Conservation (phyloP, 116 monocot species). For the Cymodocea nodosa region DNA sequence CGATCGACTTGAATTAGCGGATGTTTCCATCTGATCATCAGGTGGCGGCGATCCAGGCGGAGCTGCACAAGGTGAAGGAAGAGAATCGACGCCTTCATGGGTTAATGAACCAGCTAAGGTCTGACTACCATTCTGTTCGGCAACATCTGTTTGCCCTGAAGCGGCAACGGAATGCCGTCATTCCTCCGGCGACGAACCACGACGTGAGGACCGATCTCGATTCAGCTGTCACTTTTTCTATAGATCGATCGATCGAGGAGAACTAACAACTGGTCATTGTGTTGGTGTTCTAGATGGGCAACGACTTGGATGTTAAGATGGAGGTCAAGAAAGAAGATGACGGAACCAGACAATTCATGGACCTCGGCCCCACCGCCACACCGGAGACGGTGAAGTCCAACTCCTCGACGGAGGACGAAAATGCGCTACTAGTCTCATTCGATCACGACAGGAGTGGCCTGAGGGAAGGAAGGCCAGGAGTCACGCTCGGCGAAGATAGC, state of each 20-base stretch:
- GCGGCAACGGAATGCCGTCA: slow-evolving; percentile 17
- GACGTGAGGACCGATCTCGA: neutral
- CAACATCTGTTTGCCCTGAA: slow-evolving; percentile 49
- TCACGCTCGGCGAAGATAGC: slow-evolving; percentile 15
- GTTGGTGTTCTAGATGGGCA: neutral
- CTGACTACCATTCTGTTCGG: slow-evolving; percentile 54
- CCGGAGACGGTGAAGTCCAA: slow-evolving; percentile 20
- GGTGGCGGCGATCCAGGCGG: slow-evolving; percentile 38
- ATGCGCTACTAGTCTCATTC: slow-evolving; percentile 4
- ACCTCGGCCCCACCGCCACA: slow-evolving; percentile 20
- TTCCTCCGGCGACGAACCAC: neutral
- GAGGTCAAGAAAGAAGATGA: neutral
- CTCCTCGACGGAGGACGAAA: slow-evolving; percentile 39
- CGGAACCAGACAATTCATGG: slow-evolving; percentile 49
- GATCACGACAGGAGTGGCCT: too few species aligned
- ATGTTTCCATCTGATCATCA: slow-evolving; percentile 10
- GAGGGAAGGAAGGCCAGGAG: neutral
- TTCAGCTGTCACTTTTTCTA: too few species aligned
- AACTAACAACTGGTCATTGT: too few species aligned
- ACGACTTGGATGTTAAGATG: neutral
- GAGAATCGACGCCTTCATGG: slow-evolving; percentile 60
- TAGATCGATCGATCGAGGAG: too few species aligned
- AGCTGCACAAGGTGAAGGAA: slow-evolving; percentile 47
- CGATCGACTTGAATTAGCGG: neutral
- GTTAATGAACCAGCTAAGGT: slow-evolving; percentile 47